Base-by-base conservation (phyloP, 1,139 yeast species). In the Sugiyamaella castrensis region DNA sequence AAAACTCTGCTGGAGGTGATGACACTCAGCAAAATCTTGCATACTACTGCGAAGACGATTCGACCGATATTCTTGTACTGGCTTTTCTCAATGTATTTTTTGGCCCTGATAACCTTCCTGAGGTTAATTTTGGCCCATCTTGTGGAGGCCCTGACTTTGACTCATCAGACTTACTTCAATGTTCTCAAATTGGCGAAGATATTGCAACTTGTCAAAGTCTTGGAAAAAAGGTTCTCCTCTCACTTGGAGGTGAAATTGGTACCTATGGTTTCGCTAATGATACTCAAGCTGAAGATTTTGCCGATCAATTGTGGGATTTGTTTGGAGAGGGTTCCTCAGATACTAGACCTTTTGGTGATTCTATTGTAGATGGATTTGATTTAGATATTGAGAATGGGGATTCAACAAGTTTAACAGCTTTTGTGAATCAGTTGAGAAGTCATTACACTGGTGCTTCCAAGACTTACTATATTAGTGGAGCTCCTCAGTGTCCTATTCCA, bases 401-500 rank as follows among this genome's bases (percentile, higher is more conserved):
- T 43, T 73, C 73, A 40, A 66, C 71, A 4, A 84, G 84, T 7
- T 76, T 76, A 58, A 72, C 73, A 30, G 78, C 82, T 8, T 68
- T 83, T 55, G 84, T 68, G 28, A 57, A 57, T 48, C 54, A 61
- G 55, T 74, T 91, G 61, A 82, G 92, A 72, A 58, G 63, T 2
- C 71, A 78, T 53, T 87, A 77, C 60, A 45, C 59, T 13, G 65
- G 71, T 26, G 82, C 66, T 33, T 52, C 61, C 49, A 61, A 59
- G 66, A 61, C 68, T 13, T 89, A 86, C 71, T 89, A 85, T 67
- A 72, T 89, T 42, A 80, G 95, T 47, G 96, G 96, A 54, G 95
- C 98, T 54, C 98, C 98, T 16, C 97, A 89, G 72, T 91, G 98
- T 72, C 85, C 83, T 24, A 87, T 82, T 65, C 97, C 97, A 26